Evolutionary conservation across 1,284 basidiomycete species (phyloP).

Genomic region (Ustilago xerochloae): DNA sequence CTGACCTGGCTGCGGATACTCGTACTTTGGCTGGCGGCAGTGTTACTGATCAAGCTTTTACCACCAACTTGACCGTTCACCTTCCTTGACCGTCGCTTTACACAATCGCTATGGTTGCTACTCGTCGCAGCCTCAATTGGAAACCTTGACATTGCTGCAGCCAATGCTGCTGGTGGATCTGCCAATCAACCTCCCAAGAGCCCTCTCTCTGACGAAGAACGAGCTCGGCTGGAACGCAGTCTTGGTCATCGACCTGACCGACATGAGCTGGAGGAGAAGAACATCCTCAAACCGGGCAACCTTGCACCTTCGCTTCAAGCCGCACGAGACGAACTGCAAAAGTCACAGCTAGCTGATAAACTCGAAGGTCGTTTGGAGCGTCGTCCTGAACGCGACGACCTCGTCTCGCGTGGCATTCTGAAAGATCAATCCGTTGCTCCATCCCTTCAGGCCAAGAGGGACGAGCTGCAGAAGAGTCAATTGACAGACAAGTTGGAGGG

Average conservation of each 20-base stretch:
- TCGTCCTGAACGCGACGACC: conserved; percentile 54
- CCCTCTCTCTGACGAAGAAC: conserved; percentile 25
- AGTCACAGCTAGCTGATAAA: conserved; percentile 50
- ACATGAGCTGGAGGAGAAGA: conserved; percentile 72
- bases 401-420: conserved; percentile 52
- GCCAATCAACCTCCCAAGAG: conserved; percentile 10
- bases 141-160: conserved; percentile 25
- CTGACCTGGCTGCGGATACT: too few relatives aligned
- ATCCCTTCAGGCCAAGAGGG: conserved; percentile 76
- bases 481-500: conserved; percentile 50
- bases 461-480: conserved; percentile 71
- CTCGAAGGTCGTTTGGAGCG: conserved; percentile 53
- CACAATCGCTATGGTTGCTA: neutral
- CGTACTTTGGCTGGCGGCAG: too few relatives aligned
- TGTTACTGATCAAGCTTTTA: too few relatives aligned
- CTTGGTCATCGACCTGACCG: conserved; percentile 75
- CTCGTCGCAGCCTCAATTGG: conserved; percentile 1
- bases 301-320: conserved; percentile 58
- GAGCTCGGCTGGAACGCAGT: conserved; percentile 72
- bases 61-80: too few relatives aligned
- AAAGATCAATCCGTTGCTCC: conserved; percentile 78
- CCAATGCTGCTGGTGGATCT: conserved; percentile 14
- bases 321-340: conserved; percentile 50
- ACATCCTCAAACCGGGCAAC: conserved; percentile 42
- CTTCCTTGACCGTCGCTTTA: neutral